Evolutionary conservation across 805 yeast species (phyloP).

Genomic region (Barnettozyma siamensis): DNA sequence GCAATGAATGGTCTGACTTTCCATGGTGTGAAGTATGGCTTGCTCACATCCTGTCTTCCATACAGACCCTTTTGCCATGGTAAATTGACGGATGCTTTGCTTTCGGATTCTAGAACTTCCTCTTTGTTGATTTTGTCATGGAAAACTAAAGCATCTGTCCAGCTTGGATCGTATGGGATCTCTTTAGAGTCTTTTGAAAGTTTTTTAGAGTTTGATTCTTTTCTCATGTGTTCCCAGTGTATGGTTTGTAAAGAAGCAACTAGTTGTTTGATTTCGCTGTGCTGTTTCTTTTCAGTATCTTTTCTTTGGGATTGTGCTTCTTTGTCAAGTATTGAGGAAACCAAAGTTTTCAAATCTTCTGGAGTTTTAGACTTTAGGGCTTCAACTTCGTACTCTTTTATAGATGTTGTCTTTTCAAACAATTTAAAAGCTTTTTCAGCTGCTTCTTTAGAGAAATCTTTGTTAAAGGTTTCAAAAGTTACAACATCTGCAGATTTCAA

Average conservation of each 20-base stretch:
- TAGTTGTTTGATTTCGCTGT: constrained; percentile 24
- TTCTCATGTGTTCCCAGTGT: constrained; percentile 25
- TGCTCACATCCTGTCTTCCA: constrained; percentile 73
- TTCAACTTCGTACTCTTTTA: constrained; percentile 14
- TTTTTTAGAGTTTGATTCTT: constrained; percentile 27
- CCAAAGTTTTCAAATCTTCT: constrained; percentile 9
- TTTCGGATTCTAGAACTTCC: constrained; percentile 45
- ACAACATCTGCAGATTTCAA: constrained; percentile 10
- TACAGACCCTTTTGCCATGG: constrained; percentile 81
- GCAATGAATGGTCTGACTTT: constrained; percentile 89
- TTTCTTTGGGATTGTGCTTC: constrained; percentile 17
- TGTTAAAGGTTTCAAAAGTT: constrained; percentile 10
- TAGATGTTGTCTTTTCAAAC: constrained; percentile 13
- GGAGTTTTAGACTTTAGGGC: constrained; percentile 11
- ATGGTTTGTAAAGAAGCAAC: constrained; percentile 18
- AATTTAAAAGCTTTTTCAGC: constrained; percentile 22
- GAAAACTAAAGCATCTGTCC: constrained; percentile 42
- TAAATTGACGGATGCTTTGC: constrained; percentile 45
- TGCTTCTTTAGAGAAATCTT: constrained; percentile 14
- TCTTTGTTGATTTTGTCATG: constrained; percentile 41
- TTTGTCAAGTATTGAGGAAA: constrained; percentile 7
- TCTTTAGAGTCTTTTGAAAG: constrained; percentile 19
- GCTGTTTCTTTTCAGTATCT: constrained; percentile 27
- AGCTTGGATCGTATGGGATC: constrained; percentile 42
- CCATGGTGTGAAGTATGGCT: constrained; percentile 96